A percentile compares a stretch with the other conserved stretches of the same genome.
Conservation (phyloP, 2,329 filamentous ascomycete species). For the Monosporascus sp. region DNA sequence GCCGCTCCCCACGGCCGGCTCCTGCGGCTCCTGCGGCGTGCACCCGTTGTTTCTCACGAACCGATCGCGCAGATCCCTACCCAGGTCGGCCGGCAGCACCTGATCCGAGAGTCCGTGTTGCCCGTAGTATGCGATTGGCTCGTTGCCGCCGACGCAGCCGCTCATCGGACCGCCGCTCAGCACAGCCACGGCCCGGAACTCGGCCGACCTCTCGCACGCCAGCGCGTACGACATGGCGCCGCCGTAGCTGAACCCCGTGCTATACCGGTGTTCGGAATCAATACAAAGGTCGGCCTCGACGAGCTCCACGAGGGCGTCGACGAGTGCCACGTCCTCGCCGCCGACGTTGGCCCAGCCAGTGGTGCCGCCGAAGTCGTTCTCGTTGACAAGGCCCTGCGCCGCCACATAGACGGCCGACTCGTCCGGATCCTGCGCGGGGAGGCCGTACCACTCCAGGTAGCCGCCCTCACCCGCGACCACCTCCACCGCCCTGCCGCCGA, state of each 20-base stretch:
- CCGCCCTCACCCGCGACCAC: conserved; percentile 25
- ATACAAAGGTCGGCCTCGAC: conserved; percentile 32
- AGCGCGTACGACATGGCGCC: conserved; percentile 32
- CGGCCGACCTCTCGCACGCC: conserved; percentile 27
- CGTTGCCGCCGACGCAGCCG: conserved; percentile 26
- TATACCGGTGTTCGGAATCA: conserved; percentile 28
- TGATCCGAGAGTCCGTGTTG: conserved; percentile 27
- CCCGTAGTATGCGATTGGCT: conserved; percentile 31
- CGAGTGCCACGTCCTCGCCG: conserved; percentile 32
- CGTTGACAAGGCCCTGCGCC: conserved; percentile 27
- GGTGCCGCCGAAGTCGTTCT: background rate
- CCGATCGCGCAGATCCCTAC: conserved; percentile 29
- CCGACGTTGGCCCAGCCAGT: conserved; percentile 30
- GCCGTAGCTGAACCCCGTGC: conserved; percentile 33
- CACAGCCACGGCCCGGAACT: conserved; percentile 30
- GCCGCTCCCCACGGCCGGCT: conserved; percentile 17
- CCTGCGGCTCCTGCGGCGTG: conserved; percentile 7
- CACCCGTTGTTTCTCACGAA: conserved; percentile 35
- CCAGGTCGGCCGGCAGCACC: conserved; percentile 28
- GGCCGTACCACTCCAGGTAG: conserved; percentile 28
- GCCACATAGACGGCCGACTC: conserved; percentile 29
- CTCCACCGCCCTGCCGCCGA: conserved; percentile 28
- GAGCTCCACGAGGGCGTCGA: conserved; percentile 26
- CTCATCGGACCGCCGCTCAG: conserved; percentile 24
- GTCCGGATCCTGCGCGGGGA: conserved; percentile 21